Conservation (phyloP, 2,329 filamentous ascomycete species). For the Cladophialophora yegresii region DNA sequence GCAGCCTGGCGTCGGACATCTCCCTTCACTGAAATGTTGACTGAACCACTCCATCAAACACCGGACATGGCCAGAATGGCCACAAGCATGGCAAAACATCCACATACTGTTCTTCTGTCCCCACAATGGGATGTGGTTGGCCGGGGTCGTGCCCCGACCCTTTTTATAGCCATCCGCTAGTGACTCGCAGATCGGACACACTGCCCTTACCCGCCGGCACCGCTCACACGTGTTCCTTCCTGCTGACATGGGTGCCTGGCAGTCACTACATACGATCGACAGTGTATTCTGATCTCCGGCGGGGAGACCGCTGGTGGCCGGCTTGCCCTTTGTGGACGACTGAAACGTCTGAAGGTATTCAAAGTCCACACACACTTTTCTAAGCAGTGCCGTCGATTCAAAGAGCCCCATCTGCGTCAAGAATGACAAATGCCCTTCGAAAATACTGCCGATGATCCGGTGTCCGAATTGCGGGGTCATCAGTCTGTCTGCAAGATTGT, state of each 20-base stretch:
- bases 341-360: conserved; percentile 22
- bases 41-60: conserved; percentile 61
- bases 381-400: conserved; percentile 55
- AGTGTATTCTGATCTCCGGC: conserved; percentile 22
- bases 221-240: conserved; percentile 29
- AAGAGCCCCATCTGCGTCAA: conserved; percentile 46
- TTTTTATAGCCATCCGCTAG: conserved; percentile 3
- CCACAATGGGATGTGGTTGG: conserved; percentile 4
- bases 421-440: conserved; percentile 60
- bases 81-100: conserved; percentile 62
- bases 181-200: conserved; percentile 57
- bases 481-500: conserved; percentile 31
- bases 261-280: conserved; percentile 28
- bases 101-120: conserved; percentile 44
- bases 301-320: conserved; percentile 20
- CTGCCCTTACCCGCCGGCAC: conserved; percentile 26
- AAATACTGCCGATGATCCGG: conserved; percentile 51
- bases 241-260: conserved; percentile 25
- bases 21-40: conserved; percentile 53
- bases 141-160: not conserved
- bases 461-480: conserved; percentile 49
- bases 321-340: conserved; percentile 10
- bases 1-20: conserved; percentile 62
- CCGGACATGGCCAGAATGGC: conserved; percentile 60
- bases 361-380: conserved; percentile 50